Base-by-base conservation (phyloP, 306 rosid species). In the Quercus berberidifolia region DNA sequence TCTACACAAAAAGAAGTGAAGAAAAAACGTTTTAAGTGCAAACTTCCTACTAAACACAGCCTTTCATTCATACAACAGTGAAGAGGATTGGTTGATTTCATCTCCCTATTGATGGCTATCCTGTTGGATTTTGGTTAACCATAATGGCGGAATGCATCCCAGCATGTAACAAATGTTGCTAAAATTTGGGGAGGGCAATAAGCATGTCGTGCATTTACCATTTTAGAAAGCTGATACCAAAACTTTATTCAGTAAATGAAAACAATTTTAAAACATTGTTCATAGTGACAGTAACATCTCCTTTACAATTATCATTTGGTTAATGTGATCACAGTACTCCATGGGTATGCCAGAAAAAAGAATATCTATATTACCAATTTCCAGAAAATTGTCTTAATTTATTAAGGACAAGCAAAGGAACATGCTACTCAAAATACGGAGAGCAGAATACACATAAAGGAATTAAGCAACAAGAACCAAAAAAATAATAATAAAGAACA, bases 1-100 rank as follows among this genome's bases (percentile, higher is more conserved):
- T 95, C 99, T 95, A 70, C 80, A 80, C 64, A 64, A 74, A 51
- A 78, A 71, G 62, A 58, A n/a, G 38, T 17, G 75, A 82, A 81
- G 52, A 59, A 76, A 49, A 73, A 56, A 26, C 49, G n/a, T 78
- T 55, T 25, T 59, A 49, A 78, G 68, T 49, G 76, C 55, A 80
- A 74, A 56, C 19, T 33, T 70, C 75, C 11, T 28, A 65, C 26
- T 56, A 79, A 51, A 62, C 33, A 38, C 63, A 69, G 77, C 30
- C 65, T 43, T 74, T 74, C 41, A 64, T 28, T 74, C 41, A 64
- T 28, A 17, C 28, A 25, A 65, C 25, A 68, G 31, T 26, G 52
- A 23, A 57, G 23, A 57, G 12, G 63, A 81, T 67, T 23, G 59
- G 62, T 3, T 51, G 38, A 71, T 55, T 21, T 35, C 46, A 78